Percentiles rank a stretch among this genome's conserved stretches.
phyloP scores from a whole-genome alignment of 1,284 basidiomycete species.

The Erythrobasidium hasegawianum region DNA sequence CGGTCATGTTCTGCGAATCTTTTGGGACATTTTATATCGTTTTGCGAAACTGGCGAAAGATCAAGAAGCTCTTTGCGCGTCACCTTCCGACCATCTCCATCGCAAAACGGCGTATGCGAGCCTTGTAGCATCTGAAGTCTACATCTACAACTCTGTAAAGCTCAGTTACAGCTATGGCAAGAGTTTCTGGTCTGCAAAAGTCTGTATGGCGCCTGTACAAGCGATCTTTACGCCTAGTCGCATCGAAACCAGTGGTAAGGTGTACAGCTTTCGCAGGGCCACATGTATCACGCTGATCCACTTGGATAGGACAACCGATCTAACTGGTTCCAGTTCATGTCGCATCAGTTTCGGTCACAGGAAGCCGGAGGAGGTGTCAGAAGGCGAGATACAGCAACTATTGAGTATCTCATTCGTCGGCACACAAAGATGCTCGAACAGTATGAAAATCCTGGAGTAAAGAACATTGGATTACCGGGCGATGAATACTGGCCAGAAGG shows the following conservation, averaged over 20 bases:
- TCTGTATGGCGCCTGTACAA: conserved; percentile 39
- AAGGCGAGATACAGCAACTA: conserved; percentile 41
- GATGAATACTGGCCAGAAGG: conserved; percentile 34
- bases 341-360: conserved; percentile 42
- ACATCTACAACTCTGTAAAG: too few relatives aligned
- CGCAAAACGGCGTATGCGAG: too few relatives aligned
- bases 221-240: conserved; percentile 38
- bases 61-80: too few relatives aligned
- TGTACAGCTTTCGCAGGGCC: not conserved
- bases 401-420: conserved; percentile 42
- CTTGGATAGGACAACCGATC: conserved; percentile 37
- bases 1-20: too few relatives aligned
- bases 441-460: conserved; percentile 35
- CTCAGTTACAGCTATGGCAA: too few relatives aligned
- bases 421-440: conserved; percentile 44
- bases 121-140: too few relatives aligned
- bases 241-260: conserved; percentile 38
- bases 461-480: conserved; percentile 33
- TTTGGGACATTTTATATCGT: too few relatives aligned
- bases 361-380: conserved; percentile 40
- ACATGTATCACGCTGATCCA: not conserved
- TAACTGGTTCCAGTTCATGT: conserved; percentile 42
- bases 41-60: too few relatives aligned
- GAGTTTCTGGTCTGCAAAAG: conserved; percentile 39
- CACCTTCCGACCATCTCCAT: too few relatives aligned